These are phyloP conservation scores for Agrocybe praecox DNA, from an alignment of 768 basidiomycete species.

Conservation along the genomic window DNA sequence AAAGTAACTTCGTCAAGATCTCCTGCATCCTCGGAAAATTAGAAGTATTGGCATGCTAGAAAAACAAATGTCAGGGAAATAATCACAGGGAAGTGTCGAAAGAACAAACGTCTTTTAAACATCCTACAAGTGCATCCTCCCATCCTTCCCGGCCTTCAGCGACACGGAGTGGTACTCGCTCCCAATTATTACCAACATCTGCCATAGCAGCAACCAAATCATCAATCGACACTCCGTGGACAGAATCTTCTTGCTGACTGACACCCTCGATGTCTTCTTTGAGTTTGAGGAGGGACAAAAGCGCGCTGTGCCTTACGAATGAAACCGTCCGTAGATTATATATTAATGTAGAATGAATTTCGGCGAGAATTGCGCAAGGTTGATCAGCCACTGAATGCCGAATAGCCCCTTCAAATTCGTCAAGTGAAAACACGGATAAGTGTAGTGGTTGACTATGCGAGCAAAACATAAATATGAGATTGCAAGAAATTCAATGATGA, in stretches of 20 bases:
- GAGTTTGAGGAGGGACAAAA: constrained; percentile 60
- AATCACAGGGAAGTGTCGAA: background rate
- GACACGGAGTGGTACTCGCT: constrained; percentile 71
- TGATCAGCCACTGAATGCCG: constrained; percentile 73
- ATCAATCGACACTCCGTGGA: constrained; percentile 62
- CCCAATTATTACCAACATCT: constrained; percentile 87
- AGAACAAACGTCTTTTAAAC: constrained; percentile 82
- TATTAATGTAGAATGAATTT: constrained; percentile 88
- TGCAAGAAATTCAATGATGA: background rate
- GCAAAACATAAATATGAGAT: constrained; percentile 5
- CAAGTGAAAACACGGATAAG: constrained; percentile 86
- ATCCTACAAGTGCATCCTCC: constrained; percentile 90
- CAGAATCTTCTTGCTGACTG: constrained; percentile 40
- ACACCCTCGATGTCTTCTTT: constrained; percentile 45
- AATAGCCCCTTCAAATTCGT: constrained; percentile 89
- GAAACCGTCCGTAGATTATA: constrained; percentile 87
- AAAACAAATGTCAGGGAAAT: constrained; percentile 1
- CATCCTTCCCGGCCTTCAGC: constrained; percentile 81
- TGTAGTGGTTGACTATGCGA: constrained; percentile 76
- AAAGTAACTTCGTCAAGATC: constrained; percentile 73
- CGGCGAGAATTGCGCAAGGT: constrained; percentile 77
- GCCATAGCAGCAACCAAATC: constrained; percentile 69
- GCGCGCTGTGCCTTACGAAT: constrained; percentile 74
- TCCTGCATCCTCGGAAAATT: constrained; percentile 76
- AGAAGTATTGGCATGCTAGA: constrained; percentile 70